Evolutionary conservation across 2,329 filamentous ascomycete species (phyloP).

Genomic region (Alternaria sp.): DNA sequence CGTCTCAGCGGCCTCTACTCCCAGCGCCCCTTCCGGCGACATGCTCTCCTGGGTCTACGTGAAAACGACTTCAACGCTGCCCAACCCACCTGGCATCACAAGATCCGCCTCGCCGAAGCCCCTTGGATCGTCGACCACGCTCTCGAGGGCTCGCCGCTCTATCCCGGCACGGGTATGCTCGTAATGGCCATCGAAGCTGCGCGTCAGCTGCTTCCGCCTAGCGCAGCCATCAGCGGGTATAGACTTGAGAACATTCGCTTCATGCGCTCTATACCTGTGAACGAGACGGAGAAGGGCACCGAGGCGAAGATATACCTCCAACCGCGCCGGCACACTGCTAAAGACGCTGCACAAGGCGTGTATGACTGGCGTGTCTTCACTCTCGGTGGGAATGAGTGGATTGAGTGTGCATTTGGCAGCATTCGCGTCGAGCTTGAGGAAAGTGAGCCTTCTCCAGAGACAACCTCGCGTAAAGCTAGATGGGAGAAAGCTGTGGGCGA

Average conservation of each 20-base stretch:
- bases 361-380: conserved; percentile 12
- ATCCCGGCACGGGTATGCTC: conserved; percentile 44
- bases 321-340: conserved; percentile 10
- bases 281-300: conserved; percentile 8
- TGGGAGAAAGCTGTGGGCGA: conserved; percentile 2
- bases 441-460: neutral
- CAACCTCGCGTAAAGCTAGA: conserved; percentile 2
- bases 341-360: conserved; percentile 9
- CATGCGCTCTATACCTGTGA: conserved; percentile 13
- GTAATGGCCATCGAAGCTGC: conserved; percentile 44
- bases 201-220: conserved; percentile 14
- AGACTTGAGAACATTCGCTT: conserved; percentile 12
- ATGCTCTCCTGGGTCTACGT: conserved; percentile 25
- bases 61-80: conserved; percentile 23
- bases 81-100: conserved; percentile 53
- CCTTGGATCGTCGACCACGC: conserved; percentile 59
- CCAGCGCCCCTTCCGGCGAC: conserved; percentile 23
- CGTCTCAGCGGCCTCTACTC: conserved; percentile 5
- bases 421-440: conserved; percentile 14
- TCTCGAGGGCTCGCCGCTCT: conserved; percentile 38
- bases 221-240: conserved; percentile 9
- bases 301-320: conserved; percentile 10
- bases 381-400: conserved; percentile 7
- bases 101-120: conserved; percentile 49
- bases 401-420: conserved; percentile 11